phyloP scores from a whole-genome alignment of 257 asterid species.

The Galeopsis tetrahit region DNA sequence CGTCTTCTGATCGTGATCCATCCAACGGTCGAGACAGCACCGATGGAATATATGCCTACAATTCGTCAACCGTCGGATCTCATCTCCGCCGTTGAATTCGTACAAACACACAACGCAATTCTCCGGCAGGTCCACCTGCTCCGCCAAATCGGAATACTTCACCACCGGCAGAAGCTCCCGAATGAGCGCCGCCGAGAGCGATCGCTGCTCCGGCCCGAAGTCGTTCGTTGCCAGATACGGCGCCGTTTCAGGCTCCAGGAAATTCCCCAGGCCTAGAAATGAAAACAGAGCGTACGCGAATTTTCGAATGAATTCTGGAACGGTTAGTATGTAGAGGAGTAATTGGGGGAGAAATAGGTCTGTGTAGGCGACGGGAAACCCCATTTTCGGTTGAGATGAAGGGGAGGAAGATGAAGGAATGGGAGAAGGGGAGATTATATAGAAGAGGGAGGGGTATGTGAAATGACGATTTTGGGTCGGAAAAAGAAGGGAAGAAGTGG shows the following conservation, averaged over 20 bases:
- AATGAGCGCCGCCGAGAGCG: slow-evolving; percentile 69
- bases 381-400: slow-evolving; percentile 49
- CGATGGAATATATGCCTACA: slow-evolving; percentile 85
- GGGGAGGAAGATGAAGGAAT: neutral
- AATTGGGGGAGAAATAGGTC: slow-evolving; percentile 76
- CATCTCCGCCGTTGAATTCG: slow-evolving; percentile 78
- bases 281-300: slow-evolving; percentile 42
- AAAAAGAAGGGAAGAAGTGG: neutral
- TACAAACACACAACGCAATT: slow-evolving; percentile 86
- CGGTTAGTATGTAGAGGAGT: slow-evolving; percentile 52
- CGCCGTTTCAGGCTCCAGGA: slow-evolving; percentile 52
- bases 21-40: slow-evolving; percentile 94
- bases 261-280: slow-evolving; percentile 57
- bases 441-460: neutral
- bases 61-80: slow-evolving; percentile 81
- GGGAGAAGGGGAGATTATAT: slow-evolving; percentile 29
- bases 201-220: slow-evolving; percentile 39
- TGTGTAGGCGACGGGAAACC: slow-evolving; percentile 77
- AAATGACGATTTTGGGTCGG: slow-evolving; percentile 37
- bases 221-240: slow-evolving; percentile 22
- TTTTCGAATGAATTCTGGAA: slow-evolving; percentile 56
- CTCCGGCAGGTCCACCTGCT: slow-evolving; percentile 58
- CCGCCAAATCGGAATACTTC: slow-evolving; percentile 58
- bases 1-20: slow-evolving; percentile 96
- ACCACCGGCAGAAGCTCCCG: slow-evolving; percentile 84